These are phyloP conservation scores for Parasarocladium wereldwijsianum DNA, from an alignment of 2,329 filamentous ascomycete genomes.

Conservation along the genomic window DNA sequence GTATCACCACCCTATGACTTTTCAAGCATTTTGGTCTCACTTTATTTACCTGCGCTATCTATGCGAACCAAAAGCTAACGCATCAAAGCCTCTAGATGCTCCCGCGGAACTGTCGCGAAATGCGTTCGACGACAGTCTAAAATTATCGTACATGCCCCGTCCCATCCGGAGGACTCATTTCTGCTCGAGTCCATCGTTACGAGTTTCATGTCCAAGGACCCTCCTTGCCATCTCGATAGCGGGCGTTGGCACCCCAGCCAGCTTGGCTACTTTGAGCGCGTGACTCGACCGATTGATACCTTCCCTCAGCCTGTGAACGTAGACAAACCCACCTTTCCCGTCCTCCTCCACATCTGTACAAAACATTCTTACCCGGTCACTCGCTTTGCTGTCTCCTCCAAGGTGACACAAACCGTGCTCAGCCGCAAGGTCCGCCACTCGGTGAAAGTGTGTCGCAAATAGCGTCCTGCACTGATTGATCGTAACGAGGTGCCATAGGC, in stretches of 20 bases:
- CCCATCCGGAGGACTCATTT: background rate
- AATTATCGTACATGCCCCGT: constrained; percentile 2
- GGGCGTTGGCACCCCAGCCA: constrained; percentile 67
- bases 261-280: constrained; percentile 80
- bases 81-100: too few relatives aligned
- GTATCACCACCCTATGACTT: constrained; percentile 46
- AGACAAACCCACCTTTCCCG: constrained; percentile 57
- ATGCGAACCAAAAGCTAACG: constrained; percentile 2
- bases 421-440: constrained; percentile 60
- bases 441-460: constrained; percentile 94
- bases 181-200: background rate
- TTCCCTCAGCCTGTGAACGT: constrained; percentile 65
- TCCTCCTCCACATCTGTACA: constrained; percentile 84
- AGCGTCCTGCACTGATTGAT: constrained; percentile 66
- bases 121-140: constrained; percentile 6
- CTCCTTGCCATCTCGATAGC: constrained; percentile 53
- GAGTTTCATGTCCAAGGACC: constrained; percentile 29
- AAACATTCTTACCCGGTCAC: constrained; percentile 57
- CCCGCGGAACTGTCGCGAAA: too few relatives aligned
- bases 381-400: constrained; percentile 16
- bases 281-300: constrained; percentile 82
- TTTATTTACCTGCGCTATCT: background rate
- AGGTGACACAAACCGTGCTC: constrained; percentile 27
- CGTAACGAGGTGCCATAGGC: constrained; percentile 67
- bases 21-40: constrained; percentile 11